These are phyloP conservation scores for Marasmius fiardii DNA, from an alignment of 1,284 basidiomycete species.

Conservation along the genomic window DNA sequence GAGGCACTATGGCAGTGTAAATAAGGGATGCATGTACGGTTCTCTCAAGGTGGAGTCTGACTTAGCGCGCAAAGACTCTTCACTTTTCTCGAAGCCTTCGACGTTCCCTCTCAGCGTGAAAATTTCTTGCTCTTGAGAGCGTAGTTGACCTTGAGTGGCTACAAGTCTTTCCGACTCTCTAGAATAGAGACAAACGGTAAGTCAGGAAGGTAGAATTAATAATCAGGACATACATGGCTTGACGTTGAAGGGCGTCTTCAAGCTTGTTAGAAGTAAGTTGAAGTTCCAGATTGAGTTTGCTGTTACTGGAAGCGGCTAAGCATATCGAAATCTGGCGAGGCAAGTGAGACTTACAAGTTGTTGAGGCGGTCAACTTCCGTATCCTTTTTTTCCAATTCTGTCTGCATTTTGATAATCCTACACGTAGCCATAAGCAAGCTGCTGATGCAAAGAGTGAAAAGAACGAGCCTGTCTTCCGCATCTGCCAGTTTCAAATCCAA, in stretches of 20 bases:
- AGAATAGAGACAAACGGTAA: background rate
- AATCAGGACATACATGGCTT: background rate
- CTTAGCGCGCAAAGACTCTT: background rate
- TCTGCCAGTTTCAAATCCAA: slow-evolving; percentile 18
- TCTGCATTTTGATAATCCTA: background rate
- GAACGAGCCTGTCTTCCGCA: slow-evolving; percentile 21
- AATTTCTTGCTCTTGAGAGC: slow-evolving; percentile 7
- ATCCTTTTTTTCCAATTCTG: slow-evolving; percentile 2
- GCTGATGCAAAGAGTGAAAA: too few relatives aligned
- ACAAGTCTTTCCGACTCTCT: slow-evolving; percentile 2
- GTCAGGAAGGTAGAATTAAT: background rate
- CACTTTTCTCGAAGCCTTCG: slow-evolving; percentile 1
- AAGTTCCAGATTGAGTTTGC: slow-evolving; percentile 1
- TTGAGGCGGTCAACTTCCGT: background rate
- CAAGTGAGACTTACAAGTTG: slow-evolving; percentile 2
- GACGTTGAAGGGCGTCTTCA: background rate
- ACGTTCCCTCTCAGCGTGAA: slow-evolving; percentile 1
- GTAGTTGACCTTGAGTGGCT: background rate
- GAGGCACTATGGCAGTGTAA: background rate
- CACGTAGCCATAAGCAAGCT: background rate
- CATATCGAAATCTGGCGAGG: background rate
- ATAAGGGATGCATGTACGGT: background rate
- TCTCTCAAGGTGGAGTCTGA: background rate
- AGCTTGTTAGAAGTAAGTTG: background rate
- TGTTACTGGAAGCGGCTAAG: slow-evolving; percentile 1